These are phyloP conservation scores for Mayamaea pseudoterrestris DNA, from an alignment of 108 stramenopile species.

Conservation along the genomic window DNA sequence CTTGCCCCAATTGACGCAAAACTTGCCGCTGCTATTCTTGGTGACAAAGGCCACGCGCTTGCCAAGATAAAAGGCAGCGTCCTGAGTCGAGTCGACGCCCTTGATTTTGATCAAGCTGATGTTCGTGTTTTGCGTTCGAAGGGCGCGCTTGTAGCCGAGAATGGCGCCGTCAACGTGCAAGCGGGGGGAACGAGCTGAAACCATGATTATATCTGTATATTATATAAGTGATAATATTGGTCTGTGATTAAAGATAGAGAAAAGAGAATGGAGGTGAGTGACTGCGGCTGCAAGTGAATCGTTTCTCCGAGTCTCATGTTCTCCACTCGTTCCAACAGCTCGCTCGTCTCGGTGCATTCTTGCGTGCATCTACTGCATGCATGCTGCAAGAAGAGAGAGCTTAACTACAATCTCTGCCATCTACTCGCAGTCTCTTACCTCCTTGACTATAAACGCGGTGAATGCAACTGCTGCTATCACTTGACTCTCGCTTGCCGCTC, in stretches of 20 bases:
- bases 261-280: background rate
- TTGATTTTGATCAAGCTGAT: constrained; percentile 97
- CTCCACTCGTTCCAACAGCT: no score
- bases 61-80: constrained; percentile 93
- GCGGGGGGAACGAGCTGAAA: constrained; percentile 43
- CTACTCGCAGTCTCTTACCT: no score
- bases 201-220: constrained; percentile 4
- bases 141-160: constrained; percentile 96
- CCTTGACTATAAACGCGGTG: no score
- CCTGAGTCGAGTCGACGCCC: constrained; percentile 88
- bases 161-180: constrained; percentile 97
- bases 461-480: no score
- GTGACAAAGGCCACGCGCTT: constrained; percentile 99
- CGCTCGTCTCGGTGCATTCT: no score
- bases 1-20: constrained; percentile 98
- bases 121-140: constrained; percentile 93
- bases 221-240: background rate
- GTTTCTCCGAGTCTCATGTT: no score
- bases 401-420: no score
- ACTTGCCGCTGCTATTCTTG: constrained; percentile 80
- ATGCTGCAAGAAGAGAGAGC: no score
- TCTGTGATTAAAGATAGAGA: background rate
- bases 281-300: no score
- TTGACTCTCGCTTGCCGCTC: no score
- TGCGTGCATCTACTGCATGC: no score